Conservation (phyloP, 192 early-diverging fungal genomes). For the Umbelopsis isabellina region DNA sequence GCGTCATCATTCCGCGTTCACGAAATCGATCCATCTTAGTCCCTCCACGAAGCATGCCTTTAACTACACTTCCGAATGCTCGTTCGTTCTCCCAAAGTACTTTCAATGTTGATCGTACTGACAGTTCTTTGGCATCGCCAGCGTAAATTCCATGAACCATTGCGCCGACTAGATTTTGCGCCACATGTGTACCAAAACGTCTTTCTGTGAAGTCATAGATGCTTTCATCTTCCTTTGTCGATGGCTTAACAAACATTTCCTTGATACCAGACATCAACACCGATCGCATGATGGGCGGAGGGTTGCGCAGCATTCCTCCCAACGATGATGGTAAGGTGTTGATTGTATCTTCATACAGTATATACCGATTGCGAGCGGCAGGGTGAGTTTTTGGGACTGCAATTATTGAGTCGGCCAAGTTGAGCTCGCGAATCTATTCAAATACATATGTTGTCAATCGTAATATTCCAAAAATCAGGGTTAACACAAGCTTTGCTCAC, state of each 20-base stretch:
- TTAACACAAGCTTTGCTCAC: conserved; percentile 39
- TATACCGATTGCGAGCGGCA: conserved; percentile 82
- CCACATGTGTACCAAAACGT: conserved; percentile 73
- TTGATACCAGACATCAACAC: conserved; percentile 60
- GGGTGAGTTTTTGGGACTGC: conserved; percentile 63
- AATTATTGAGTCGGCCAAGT: conserved; percentile 61
- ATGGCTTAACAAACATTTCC: conserved; percentile 55
- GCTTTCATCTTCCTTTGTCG: conserved; percentile 71
- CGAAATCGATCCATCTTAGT: conserved; percentile 31
- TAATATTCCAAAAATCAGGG: not conserved
- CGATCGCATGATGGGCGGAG: conserved; percentile 52
- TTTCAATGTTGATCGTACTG: conserved; percentile 74
- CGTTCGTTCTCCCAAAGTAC: conserved; percentile 73
- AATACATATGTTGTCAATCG: not conserved
- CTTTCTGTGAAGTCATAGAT: conserved; percentile 80
- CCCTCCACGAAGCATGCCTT: conserved; percentile 51
- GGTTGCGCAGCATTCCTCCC: conserved; percentile 32
- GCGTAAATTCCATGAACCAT: conserved; percentile 95
- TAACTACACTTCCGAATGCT: conserved; percentile 54
- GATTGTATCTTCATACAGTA: conserved; percentile 72
- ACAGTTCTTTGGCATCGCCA: conserved; percentile 78
- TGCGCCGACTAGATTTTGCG: conserved; percentile 85
- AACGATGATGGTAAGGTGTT: conserved; percentile 61
- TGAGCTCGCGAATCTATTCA: conserved; percentile 60
- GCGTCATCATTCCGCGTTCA: conserved; percentile 38